Evolutionary conservation across 768 basidiomycete genomes (phyloP).

Genomic region (Auricularia auricula-judae): DNA sequence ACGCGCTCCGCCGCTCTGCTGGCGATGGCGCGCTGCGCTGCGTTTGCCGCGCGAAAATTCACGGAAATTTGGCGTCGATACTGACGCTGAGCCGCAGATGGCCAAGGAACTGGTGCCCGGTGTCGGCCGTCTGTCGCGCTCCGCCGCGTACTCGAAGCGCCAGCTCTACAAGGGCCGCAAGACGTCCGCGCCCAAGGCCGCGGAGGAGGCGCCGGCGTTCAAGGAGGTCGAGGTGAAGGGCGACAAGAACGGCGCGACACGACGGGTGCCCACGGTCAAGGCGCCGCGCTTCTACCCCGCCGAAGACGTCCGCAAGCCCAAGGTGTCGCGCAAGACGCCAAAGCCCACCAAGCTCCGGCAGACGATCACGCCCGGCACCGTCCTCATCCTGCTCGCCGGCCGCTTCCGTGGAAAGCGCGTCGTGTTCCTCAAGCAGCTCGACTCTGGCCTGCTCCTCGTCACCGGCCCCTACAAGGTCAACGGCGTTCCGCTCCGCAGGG

Average conservation of each 20-base stretch:
- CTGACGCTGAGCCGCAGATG: conserved; percentile 37
- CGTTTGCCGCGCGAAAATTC: neutral
- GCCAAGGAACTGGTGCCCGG: conserved; percentile 77
- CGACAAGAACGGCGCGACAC: conserved; percentile 82
- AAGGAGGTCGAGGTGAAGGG: conserved; percentile 80
- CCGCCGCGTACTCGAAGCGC: conserved; percentile 70
- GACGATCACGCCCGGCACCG: conserved; percentile 85
- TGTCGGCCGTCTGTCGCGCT: conserved; percentile 74
- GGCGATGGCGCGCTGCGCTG: neutral
- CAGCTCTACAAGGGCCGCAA: conserved; percentile 76
- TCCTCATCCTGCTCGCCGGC: conserved; percentile 94
- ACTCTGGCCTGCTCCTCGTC: conserved; percentile 85
- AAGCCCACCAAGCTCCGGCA: conserved; percentile 71
- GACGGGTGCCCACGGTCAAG: conserved; percentile 75
- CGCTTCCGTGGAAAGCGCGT: conserved; percentile 98
- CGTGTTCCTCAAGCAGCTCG: conserved; percentile 93
- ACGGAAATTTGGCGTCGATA: neutral
- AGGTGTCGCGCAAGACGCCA: conserved; percentile 82
- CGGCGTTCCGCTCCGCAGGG: conserved; percentile 94
- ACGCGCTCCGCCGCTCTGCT: neutral
- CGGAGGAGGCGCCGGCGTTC: conserved; percentile 45
- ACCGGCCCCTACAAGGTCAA: conserved; percentile 98
- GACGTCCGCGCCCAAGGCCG: conserved; percentile 60
- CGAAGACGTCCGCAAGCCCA: conserved; percentile 85
- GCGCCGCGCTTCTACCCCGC: conserved; percentile 90